phyloP scores from a whole-genome alignment of 169 alveolate genomes.

The Babesia bovis region DNA sequence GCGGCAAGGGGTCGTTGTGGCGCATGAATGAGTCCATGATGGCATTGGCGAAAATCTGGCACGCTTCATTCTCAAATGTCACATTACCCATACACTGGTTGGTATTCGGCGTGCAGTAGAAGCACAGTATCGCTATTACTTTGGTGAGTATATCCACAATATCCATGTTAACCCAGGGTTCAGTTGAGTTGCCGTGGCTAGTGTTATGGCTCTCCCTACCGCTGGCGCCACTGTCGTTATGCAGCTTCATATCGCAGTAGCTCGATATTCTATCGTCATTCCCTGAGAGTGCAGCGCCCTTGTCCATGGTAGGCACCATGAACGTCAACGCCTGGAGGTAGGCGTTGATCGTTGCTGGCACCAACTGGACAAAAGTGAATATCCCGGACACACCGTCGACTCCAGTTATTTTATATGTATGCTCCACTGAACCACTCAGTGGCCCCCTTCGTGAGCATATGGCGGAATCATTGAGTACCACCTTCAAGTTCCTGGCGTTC shows the following conservation, averaged over 20 bases:
- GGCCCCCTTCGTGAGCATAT: constrained; percentile 29
- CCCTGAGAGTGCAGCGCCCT: neutral
- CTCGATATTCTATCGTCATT: neutral
- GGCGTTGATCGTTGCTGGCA: constrained; percentile 28
- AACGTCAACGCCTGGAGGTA: constrained; percentile 38
- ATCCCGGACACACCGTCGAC: constrained; percentile 47
- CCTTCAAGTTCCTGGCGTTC: constrained; percentile 29
- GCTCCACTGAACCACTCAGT: constrained; percentile 7
- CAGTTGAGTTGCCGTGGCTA: neutral
- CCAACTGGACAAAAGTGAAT: constrained; percentile 45
- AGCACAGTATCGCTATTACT: constrained; percentile 43
- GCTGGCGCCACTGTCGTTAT: neutral
- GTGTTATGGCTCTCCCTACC: neutral
- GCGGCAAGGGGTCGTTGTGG: constrained; percentile 27
- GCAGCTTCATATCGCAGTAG: neutral
- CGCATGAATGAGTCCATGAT: constrained; percentile 27
- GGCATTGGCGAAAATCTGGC: constrained; percentile 39
- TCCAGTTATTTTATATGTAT: constrained; percentile 27
- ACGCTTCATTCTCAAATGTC: constrained; percentile 42
- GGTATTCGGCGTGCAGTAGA: constrained; percentile 59
- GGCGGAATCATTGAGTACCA: constrained; percentile 34
- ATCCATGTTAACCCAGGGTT: constrained; percentile 13
- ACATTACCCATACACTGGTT: constrained; percentile 23
- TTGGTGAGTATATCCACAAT: constrained; percentile 51
- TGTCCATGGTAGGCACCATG: neutral